These are phyloP conservation scores for Dactylonectria estremocensis DNA, from an alignment of 2,329 filamentous ascomycete genomes.

Conservation along the genomic window DNA sequence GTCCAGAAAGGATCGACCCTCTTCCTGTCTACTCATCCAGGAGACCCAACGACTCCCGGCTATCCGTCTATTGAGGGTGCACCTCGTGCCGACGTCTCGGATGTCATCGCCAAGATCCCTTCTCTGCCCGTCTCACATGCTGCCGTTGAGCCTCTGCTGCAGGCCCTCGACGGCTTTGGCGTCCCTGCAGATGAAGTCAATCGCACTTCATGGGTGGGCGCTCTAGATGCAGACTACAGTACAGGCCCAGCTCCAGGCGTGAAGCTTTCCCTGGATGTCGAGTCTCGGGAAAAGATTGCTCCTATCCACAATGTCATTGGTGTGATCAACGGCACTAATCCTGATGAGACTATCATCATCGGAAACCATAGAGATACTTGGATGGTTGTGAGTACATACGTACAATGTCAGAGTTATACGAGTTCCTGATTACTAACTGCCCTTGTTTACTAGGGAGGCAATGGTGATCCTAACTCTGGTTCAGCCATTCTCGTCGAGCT, in stretches of 20 bases:
- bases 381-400: constrained; percentile 43
- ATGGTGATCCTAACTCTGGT: constrained; percentile 87
- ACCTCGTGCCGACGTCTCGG: constrained; percentile 73
- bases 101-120: constrained; percentile 80
- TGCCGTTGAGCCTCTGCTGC: constrained; percentile 83
- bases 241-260: constrained; percentile 67
- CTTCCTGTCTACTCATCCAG: constrained; percentile 74
- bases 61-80: constrained; percentile 83
- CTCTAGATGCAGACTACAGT: constrained; percentile 59
- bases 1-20: constrained; percentile 85
- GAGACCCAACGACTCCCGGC: constrained; percentile 85
- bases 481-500: constrained; percentile 84
- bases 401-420: too few species aligned
- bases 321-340: constrained; percentile 82
- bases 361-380: constrained; percentile 82
- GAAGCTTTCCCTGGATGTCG: constrained; percentile 75
- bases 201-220: constrained; percentile 71
- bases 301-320: constrained; percentile 86
- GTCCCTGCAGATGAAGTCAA: constrained; percentile 78
- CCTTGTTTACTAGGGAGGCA: constrained; percentile 69
- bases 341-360: constrained; percentile 80
- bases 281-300: constrained; percentile 79
- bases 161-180: constrained; percentile 83
- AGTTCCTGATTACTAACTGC: neutral
- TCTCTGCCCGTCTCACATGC: constrained; percentile 86